These are phyloP conservation scores for Phascolomyces articulosus DNA, from an alignment of 371 early-diverging fungal species.

Conservation along the genomic window DNA sequence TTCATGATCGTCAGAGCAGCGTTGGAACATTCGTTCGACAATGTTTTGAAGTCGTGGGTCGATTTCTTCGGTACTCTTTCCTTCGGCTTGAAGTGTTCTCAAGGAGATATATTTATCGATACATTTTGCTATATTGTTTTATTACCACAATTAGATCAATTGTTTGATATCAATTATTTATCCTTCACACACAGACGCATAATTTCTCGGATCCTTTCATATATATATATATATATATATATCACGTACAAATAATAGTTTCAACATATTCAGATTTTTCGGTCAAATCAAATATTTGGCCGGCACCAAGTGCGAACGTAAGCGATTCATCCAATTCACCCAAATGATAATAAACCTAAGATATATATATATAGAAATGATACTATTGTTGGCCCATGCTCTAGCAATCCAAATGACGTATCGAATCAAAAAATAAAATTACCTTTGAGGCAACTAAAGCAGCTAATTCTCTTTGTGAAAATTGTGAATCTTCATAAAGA, in stretches of 20 bases:
- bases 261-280: constrained; percentile 87
- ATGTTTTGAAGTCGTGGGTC: constrained; percentile 84
- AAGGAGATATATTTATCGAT: constrained; percentile 93
- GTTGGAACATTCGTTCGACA: constrained; percentile 92
- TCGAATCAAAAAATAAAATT: neutral
- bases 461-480: constrained; percentile 86
- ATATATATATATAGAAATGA: neutral
- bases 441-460: constrained; percentile 97
- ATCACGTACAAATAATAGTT: constrained; percentile 85
- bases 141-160: too few relatives aligned
- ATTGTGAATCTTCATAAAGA: constrained; percentile 88
- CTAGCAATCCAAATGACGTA: too few relatives aligned
- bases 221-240: too few relatives aligned
- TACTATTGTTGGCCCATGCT: too few relatives aligned
- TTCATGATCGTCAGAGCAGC: constrained; percentile 87
- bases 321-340: constrained; percentile 96
- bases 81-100: constrained; percentile 55
- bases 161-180: too few relatives aligned
- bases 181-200: too few relatives aligned
- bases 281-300: constrained; percentile 80
- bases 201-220: too few relatives aligned
- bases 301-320: constrained; percentile 95
- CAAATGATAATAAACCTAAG: constrained; percentile 88
- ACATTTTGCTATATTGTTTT: constrained; percentile 67
- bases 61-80: constrained; percentile 49